Conservation (phyloP, 768 basidiomycete genomes). For the Chalciporus pseudorubinellus region DNA sequence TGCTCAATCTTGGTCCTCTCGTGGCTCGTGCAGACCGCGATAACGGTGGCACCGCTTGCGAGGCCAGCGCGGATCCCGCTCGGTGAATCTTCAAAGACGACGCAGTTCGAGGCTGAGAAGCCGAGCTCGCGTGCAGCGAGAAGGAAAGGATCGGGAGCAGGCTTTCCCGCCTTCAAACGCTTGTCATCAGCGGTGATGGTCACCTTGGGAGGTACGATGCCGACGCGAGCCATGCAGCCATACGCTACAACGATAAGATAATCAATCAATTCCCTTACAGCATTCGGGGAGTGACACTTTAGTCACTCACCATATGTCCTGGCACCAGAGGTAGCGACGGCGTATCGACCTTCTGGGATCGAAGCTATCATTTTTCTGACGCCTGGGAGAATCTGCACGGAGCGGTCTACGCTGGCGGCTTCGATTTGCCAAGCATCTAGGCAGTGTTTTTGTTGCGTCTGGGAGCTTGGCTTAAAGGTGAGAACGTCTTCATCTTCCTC, state of each 20-base stretch:
- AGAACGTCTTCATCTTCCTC: conserved; percentile 37
- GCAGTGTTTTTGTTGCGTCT: conserved; percentile 30
- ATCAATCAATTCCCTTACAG: neutral
- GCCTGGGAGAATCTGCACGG: conserved; percentile 71
- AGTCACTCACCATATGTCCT: conserved; percentile 54
- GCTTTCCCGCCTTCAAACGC: conserved; percentile 64
- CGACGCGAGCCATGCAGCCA: conserved; percentile 70
- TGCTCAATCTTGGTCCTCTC: conserved; percentile 51
- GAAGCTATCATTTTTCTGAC: conserved; percentile 63
- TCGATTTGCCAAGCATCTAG: conserved; percentile 55
- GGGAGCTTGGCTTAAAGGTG: conserved; percentile 23
- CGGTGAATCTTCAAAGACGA: conserved; percentile 78
- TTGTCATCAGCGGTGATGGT: conserved; percentile 79
- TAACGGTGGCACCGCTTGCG: conserved; percentile 68
- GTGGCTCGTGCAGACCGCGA: conserved; percentile 76
- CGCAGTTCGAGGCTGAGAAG: conserved; percentile 54
- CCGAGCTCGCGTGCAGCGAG: conserved; percentile 60
- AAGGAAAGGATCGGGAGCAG: conserved; percentile 62
- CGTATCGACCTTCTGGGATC: conserved; percentile 63
- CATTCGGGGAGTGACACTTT: too few relatives aligned
- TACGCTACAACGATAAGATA: conserved; percentile 38
- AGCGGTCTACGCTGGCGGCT: conserved; percentile 54
- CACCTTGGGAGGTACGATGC: conserved; percentile 62
- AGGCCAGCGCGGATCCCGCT: conserved; percentile 66
- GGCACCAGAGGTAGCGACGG: conserved; percentile 73